Base-by-base conservation (phyloP, 2,329 filamentous ascomycete genomes). In the Claviceps capensis region DNA sequence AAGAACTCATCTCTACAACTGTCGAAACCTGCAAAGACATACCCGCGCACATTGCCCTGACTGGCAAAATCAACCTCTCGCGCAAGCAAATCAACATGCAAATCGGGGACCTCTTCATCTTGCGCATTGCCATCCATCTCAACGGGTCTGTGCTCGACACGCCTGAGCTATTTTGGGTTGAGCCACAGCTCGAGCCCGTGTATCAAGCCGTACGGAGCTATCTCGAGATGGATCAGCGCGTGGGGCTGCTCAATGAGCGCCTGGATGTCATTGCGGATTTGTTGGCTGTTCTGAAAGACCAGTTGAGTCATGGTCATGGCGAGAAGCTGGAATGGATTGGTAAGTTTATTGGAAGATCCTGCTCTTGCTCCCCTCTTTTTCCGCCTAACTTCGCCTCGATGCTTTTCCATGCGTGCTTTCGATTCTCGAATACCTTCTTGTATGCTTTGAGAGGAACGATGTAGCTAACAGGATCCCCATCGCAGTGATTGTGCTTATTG, bases 51-150 rank as follows among this genome's bases (percentile, higher is more conserved):
- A 95, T 98, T 60, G 91, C 93, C 2, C 73, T 86, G 57, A 96
- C 91, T 0, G 93, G 93, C 57, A 93, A 90, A 63, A 93, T 98
- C 63, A 84, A 87, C 52, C 80, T 98, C 53, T 88, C 83, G 53
- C 82, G 91, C 44, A 82, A 82, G 54, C 83, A 97, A 66, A 96
- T 98, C 74, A 97, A 97, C 74, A 97, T 97, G 90, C 90, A 97
- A 69, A 96, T 98, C 55, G 93, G 93, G 65, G 90, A 98, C 71
- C 80, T 98, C 51, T 98, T 98, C 69, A 97, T 98, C 63, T 74
- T 98, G 36, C 82, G 93, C 54, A 97, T 98, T 72, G 96, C 93
- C 67, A 97, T 98, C 63, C 94, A 98, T 69, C 78, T 98, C 49
- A 95, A 97, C 67, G 93, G 93, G 37, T 95, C 88, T 34, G 90